Evolutionary conservation across 2,329 filamentous ascomycete species (phyloP).

Genomic region (Calonectria ilicicola): DNA sequence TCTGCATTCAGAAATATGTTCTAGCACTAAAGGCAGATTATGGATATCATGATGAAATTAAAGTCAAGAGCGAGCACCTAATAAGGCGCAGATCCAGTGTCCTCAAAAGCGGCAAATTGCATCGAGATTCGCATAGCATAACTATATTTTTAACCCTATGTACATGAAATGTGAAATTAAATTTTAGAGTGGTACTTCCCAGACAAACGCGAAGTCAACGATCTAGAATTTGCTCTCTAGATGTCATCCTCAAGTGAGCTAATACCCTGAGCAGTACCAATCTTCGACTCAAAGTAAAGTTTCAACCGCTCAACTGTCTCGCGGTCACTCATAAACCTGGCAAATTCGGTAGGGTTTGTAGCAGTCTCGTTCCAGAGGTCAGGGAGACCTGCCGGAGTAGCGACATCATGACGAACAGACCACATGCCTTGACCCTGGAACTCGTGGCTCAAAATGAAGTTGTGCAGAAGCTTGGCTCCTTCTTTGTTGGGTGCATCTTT

Average conservation of each 20-base stretch:
- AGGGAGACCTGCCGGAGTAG: conserved; percentile 42
- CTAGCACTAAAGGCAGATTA: too few relatives aligned
- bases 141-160: too few relatives aligned
- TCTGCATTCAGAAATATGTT: too few relatives aligned
- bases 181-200: too few relatives aligned
- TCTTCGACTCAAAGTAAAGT: conserved; percentile 54
- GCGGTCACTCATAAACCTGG: conserved; percentile 56
- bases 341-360: conserved; percentile 54
- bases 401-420: conserved; percentile 51
- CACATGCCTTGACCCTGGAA: conserved; percentile 42
- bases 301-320: conserved; percentile 53
- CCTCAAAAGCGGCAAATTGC: too few relatives aligned
- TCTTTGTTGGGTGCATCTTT: conserved; percentile 61
- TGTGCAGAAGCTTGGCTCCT: conserved; percentile 62
- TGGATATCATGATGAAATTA: too few relatives aligned
- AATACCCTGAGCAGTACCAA: neutral
- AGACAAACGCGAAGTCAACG: too few relatives aligned
- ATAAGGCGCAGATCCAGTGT: too few relatives aligned
- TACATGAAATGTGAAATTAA: too few relatives aligned
- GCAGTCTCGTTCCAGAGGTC: conserved; percentile 24
- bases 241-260: neutral
- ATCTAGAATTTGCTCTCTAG: too few relatives aligned
- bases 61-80: too few relatives aligned
- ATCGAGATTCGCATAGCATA: too few relatives aligned
- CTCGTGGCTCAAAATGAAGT: conserved; percentile 57